Base-by-base conservation (phyloP, 139 green algal genomes). In the Chlamydomonas incerta region DNA sequence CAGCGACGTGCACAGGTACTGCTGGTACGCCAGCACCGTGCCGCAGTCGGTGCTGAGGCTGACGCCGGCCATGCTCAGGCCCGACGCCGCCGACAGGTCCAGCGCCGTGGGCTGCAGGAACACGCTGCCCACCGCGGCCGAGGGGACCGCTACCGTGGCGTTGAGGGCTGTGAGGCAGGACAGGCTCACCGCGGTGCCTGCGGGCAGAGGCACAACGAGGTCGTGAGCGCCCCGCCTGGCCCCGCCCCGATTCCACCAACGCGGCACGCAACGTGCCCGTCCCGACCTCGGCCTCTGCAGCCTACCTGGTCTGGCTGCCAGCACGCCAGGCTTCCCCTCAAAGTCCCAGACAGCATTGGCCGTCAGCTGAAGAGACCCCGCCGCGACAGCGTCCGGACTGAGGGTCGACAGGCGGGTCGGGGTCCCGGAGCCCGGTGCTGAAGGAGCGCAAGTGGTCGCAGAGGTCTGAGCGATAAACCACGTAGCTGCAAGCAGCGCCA, bases 21-120 rank as follows among this genome's bases (percentile, higher is more conserved):
- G 20, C 68, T 86, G 80, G 68, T 75, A 79, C 26, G 50, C 31
- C 26, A 72, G 33, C 26, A 86, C 52, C 4, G 68, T 60, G 55
- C 13, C 41, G 68, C 80, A 86, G 68, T 86, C 71, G 52, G 68
- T 80, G 46, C 47, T 66, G 6, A 85, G 67, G 21, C 23, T 28
- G 14, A 68, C 65, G 63, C 37, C 17, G 0, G 46, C 11, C 65
- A 85, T 67, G 24, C 8, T 18, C 4, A 85, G 50, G 23, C 47
- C 23, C 0, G 66, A n/a, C 0, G n/a, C 66, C 24, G 23, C 24
- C 24, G 24, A 18, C 46, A 85, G 50, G n/a, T 68, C 33, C 9
- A 85, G 37, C 9, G 66, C 79, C 20, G 34, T 58, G 1, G 79
- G 79, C 50, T 67, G 47, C 41, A 85, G 26, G 66, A 85, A 85